phyloP scores from a whole-genome alignment of 2,329 filamentous ascomycete genomes.

The Ascochyta pisi region DNA sequence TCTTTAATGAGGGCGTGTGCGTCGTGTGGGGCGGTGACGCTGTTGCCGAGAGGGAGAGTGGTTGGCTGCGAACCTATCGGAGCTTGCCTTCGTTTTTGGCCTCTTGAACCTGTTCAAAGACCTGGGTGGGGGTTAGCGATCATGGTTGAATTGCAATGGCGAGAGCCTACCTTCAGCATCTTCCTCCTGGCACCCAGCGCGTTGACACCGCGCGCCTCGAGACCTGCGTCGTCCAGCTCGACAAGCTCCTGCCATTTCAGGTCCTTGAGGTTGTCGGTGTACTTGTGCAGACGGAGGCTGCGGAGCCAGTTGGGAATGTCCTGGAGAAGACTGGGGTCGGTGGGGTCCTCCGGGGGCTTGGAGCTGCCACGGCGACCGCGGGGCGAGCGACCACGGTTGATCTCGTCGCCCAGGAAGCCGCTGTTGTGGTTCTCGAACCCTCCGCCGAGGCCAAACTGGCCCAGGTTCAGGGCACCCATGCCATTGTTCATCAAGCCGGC shows the following conservation, averaged over 20 bases:
- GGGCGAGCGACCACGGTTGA: conserved; percentile 87
- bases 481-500: conserved; percentile 75
- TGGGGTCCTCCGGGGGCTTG: conserved; percentile 97
- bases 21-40: conserved; percentile 6
- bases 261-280: conserved; percentile 97
- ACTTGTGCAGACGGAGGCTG: conserved; percentile 95
- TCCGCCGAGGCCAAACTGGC: conserved; percentile 66
- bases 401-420: conserved; percentile 92
- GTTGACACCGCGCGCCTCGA: conserved; percentile 93
- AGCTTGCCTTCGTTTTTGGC: conserved; percentile 55
- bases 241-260: conserved; percentile 95
- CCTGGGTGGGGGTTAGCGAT: conserved; percentile 57
- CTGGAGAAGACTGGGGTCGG: conserved; percentile 85
- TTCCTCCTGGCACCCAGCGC: conserved; percentile 93
- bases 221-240: conserved; percentile 87
- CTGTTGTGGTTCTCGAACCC: conserved; percentile 61
- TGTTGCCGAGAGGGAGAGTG: neutral
- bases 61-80: conserved; percentile 30
- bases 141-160: neutral
- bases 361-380: conserved; percentile 91
- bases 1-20: neutral
- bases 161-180: conserved; percentile 84
- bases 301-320: conserved; percentile 97
- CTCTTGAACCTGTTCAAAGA: conserved; percentile 93
- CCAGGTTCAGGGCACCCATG: conserved; percentile 73